A percentile compares a stretch with the other conserved stretches of the same genome.
These are phyloP conservation scores for Amaranthus tricolor DNA, from an alignment of 179 eudicot species.

Conservation along the genomic window DNA sequence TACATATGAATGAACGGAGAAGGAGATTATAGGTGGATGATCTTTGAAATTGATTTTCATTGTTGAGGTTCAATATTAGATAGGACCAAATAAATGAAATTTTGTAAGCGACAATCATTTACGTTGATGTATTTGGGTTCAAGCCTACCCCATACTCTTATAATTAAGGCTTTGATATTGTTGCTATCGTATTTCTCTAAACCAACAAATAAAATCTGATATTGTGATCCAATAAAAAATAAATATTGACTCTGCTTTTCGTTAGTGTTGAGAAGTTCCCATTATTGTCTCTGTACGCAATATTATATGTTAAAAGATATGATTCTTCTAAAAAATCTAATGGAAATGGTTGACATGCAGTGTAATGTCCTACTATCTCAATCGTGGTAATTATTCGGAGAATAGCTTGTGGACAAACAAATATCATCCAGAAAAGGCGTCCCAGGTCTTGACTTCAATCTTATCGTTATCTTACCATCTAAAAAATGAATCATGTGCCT, in stretches of 20 bases:
- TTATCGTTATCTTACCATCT: background rate
- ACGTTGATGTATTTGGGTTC: no score
- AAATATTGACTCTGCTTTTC: constrained; percentile 8
- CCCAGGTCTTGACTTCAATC: constrained; percentile 53
- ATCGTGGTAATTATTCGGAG: constrained; percentile 45
- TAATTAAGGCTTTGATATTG: no score
- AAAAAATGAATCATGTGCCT: background rate
- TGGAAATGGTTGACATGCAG: constrained; percentile 30
- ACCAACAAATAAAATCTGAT: background rate
- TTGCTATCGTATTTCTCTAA: background rate
- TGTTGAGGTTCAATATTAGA: no score
- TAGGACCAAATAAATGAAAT: no score
- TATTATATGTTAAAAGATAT: constrained; percentile 11
- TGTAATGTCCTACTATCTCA: constrained; percentile 40
- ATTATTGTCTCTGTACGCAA: background rate
- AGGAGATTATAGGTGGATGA: no score
- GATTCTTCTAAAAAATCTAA: constrained; percentile 5
- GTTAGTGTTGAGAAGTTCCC: background rate
- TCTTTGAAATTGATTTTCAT: no score
- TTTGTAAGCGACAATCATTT: no score
- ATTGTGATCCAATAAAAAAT: background rate
- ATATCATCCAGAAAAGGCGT: constrained; percentile 81
- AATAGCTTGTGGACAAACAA: constrained; percentile 90
- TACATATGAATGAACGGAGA: no score
- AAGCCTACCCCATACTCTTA: no score